phyloP scores from a whole-genome alignment of 2,329 filamentous ascomycete species.

The Aulographum hederae region DNA sequence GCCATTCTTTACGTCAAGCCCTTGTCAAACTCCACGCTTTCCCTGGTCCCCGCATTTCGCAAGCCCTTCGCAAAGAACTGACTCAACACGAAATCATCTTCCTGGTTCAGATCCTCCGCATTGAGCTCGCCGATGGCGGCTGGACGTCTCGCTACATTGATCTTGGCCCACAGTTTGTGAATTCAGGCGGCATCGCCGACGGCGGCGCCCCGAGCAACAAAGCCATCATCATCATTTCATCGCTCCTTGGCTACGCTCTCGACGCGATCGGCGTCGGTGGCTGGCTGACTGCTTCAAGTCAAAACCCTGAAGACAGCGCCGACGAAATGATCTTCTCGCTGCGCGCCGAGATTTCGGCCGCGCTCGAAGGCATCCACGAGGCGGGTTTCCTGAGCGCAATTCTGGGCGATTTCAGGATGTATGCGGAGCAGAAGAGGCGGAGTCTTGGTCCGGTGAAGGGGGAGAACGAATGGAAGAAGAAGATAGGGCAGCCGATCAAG shows the following conservation, averaged over 20 bases:
- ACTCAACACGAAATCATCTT: constrained; percentile 50
- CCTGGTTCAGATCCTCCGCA: constrained; percentile 52
- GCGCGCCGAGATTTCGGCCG: constrained; percentile 50
- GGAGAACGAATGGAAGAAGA: constrained; percentile 9
- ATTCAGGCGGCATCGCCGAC: constrained; percentile 18
- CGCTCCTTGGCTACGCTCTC: constrained; percentile 53
- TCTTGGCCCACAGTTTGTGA: constrained; percentile 23
- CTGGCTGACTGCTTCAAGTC: constrained; percentile 42
- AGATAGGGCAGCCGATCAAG: constrained; percentile 26
- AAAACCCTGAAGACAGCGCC: constrained; percentile 33
- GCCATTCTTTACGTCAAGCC: constrained; percentile 45
- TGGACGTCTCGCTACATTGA: constrained; percentile 61
- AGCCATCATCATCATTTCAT: constrained; percentile 51
- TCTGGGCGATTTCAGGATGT: constrained; percentile 47
- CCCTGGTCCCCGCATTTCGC: constrained; percentile 39
- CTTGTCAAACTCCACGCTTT: constrained; percentile 53
- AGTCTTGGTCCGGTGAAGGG: background rate
- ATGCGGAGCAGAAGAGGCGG: constrained; percentile 17
- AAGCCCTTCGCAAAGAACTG: constrained; percentile 44
- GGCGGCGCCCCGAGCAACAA: constrained; percentile 40
- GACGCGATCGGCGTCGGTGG: constrained; percentile 59
- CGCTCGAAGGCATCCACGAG: constrained; percentile 55
- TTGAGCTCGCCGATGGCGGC: constrained; percentile 54
- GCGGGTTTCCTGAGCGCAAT: constrained; percentile 45
- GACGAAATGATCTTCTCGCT: constrained; percentile 48